Percentiles rank a stretch among this genome's conserved stretches.
These are phyloP conservation scores for Microcyclospora pomicola DNA, from an alignment of 2,329 filamentous ascomycete genomes.

Conservation along the genomic window DNA sequence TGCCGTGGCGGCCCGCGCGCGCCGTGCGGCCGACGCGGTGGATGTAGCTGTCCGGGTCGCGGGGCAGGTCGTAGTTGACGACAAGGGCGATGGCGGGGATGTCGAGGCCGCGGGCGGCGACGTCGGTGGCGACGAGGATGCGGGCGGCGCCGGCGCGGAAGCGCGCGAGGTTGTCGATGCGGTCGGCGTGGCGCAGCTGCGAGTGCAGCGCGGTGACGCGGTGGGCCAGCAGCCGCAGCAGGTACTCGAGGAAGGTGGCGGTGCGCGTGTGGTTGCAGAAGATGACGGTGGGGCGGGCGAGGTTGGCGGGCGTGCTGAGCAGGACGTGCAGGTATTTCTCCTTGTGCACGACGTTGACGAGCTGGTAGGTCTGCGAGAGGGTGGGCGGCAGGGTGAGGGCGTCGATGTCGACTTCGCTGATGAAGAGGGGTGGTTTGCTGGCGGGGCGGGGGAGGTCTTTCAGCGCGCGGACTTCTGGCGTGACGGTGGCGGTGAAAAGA, in stretches of 20 bases:
- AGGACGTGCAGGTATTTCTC: constrained; percentile 91
- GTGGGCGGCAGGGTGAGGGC: constrained; percentile 64
- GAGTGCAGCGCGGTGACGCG: constrained; percentile 87
- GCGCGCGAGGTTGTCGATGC: constrained; percentile 73
- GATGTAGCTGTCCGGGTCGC: constrained; percentile 96
- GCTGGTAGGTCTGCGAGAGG: constrained; percentile 70
- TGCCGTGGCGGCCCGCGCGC: constrained; percentile 71
- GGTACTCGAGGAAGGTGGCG: constrained; percentile 76
- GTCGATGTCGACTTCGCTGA: constrained; percentile 72
- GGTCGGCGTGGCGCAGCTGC: constrained; percentile 67
- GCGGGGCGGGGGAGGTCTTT: constrained; percentile 54
- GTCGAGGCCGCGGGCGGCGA: constrained; percentile 85
- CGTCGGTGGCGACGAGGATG: constrained; percentile 87
- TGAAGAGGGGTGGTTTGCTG: constrained; percentile 65
- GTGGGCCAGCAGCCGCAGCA: constrained; percentile 74
- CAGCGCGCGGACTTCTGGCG: constrained; percentile 75
- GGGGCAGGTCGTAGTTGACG: constrained; percentile 87
- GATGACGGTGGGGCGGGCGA: constrained; percentile 67
- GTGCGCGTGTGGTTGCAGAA: constrained; percentile 90
- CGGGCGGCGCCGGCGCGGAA: constrained; percentile 83
- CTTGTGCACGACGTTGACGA: constrained; percentile 80
- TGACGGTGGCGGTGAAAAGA: constrained; percentile 91
- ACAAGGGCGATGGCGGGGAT: constrained; percentile 86
- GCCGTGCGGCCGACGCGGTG: constrained; percentile 93
- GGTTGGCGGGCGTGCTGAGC: constrained; percentile 63